Evolutionary conservation across 345 rosid genomes (phyloP), one percentile per base, ranked within the genome.

Genomic region (Murraya paniculata): DNA sequence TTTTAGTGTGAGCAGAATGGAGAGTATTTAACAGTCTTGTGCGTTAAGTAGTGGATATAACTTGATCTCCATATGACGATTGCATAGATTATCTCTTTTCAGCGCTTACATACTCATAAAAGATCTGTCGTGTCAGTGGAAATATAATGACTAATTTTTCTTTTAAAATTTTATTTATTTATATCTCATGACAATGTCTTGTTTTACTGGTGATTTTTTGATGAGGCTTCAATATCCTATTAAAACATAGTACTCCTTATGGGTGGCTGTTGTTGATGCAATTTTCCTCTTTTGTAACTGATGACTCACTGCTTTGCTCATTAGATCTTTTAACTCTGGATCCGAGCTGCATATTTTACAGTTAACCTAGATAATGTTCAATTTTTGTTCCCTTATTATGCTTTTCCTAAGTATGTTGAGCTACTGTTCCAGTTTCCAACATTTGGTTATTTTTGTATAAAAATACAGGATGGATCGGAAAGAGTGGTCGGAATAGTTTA

Each of bases 381-480:
- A 14, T 57, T 41, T 4, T 48, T 53, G 45, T 66, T 72, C 31
- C 71, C 48, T 22, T 67, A 19, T 28, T 39, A 8, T 36, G 28
- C 57, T 67, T 28, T 73, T 55, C 38, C 13, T 21, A 14, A 50
- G 50, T 28, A 7, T 19, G 16, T 67, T 74, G 39, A 38, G 56
- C 2, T 27, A 35, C 73, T 58, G 55, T 16, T 75, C 25, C 5
- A 3, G 8, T 80, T 78, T 68, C 80, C 38, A 82, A 77, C 41
- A 31, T 39, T 35, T 22, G 16, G 16, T 19, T 59, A 19, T 77
- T 65, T 75, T 80, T 84, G 28, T 69, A 71, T 30, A 71, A 24
- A 62, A 76, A 64, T 79, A 78, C 90, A 92, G 98, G 89, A 79
- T 74, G 80, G 72, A 78, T 24, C 7, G 85, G 77, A 67, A 88